These are phyloP conservation scores for Pichia inconspicua DNA, from an alignment of 1,139 yeast species.

Conservation along the genomic window DNA sequence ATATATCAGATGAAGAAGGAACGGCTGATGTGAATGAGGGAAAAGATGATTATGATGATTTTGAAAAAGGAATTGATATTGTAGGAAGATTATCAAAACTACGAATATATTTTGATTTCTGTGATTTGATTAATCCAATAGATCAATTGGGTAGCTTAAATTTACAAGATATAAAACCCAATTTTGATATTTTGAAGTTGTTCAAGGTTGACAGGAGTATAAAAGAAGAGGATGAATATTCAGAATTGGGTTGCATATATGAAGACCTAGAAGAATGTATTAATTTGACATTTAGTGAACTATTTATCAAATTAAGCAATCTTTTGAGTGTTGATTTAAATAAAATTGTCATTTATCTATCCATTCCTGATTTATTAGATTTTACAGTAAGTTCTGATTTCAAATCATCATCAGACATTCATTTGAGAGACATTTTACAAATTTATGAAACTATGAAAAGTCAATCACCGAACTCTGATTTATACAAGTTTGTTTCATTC, in stretches of 20 bases:
- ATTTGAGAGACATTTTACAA: constrained; percentile 31
- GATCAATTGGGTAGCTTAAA: background rate
- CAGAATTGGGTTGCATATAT: constrained; percentile 14
- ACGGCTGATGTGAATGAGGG: background rate
- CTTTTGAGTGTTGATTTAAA: background rate
- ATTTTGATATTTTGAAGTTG: constrained; percentile 20
- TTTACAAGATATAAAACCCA: constrained; percentile 1
- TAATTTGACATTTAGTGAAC: constrained; percentile 16
- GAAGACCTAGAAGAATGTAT: constrained; percentile 22
- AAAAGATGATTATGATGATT: constrained; percentile 2
- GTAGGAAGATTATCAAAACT: constrained; percentile 5
- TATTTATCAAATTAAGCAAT: constrained; percentile 26
- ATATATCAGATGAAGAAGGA: background rate
- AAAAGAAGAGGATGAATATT: constrained; percentile 21
- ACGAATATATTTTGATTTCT: constrained; percentile 24
- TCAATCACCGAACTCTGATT: constrained; percentile 11
- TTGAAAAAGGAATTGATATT: constrained; percentile 1
- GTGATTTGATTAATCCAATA: constrained; percentile 8
- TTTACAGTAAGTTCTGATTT: constrained; percentile 37
- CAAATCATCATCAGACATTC: constrained; percentile 29
- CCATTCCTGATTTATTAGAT: constrained; percentile 30
- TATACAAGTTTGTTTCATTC: constrained; percentile 8
- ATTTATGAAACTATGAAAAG: constrained; percentile 28
- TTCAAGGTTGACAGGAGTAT: constrained; percentile 12
- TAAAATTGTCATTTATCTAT: constrained; percentile 16